Evolutionary conservation across 2,329 filamentous ascomycete genomes (phyloP).

Genomic region (Incumbomyces delicatus): DNA sequence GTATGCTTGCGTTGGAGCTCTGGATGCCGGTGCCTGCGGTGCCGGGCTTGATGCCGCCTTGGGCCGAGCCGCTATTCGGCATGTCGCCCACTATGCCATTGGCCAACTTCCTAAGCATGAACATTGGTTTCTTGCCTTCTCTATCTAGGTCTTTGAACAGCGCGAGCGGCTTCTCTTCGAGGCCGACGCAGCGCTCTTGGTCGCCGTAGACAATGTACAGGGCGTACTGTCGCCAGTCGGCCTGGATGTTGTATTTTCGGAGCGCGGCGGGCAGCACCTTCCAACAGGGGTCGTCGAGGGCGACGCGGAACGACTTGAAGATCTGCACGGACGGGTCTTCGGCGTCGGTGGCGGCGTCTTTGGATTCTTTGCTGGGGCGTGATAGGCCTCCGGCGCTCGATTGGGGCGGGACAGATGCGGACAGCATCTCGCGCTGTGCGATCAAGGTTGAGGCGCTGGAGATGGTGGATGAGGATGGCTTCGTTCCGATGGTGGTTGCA

Average conservation of each 20-base stretch:
- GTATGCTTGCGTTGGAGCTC: constrained; percentile 1
- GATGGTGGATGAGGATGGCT: constrained; percentile 13
- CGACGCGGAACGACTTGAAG: constrained; percentile 97
- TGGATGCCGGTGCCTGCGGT: neutral
- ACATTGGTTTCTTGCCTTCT: constrained; percentile 98
- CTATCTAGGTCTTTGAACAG: constrained; percentile 95
- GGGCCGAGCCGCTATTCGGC: neutral
- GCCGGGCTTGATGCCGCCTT: neutral
- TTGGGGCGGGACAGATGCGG: constrained; percentile 16
- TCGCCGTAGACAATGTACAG: constrained; percentile 99
- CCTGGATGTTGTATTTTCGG: constrained; percentile 97
- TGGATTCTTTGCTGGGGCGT: neutral
- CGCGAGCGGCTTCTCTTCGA: constrained; percentile 89
- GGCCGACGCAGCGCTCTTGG: constrained; percentile 82
- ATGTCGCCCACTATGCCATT: constrained; percentile 9
- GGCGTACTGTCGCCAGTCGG: constrained; percentile 94
- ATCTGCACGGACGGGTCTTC: constrained; percentile 63
- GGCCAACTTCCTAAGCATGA: constrained; percentile 75
- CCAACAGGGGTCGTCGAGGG: constrained; percentile 95
- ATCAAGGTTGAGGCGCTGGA: constrained; percentile 19
- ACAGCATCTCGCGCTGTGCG: constrained; percentile 14
- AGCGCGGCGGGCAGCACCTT: constrained; percentile 92
- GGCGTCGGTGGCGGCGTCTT: constrained; percentile 13
- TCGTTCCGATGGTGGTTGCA: constrained; percentile 16
- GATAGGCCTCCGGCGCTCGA: constrained; percentile 8